Evolutionary conservation across 495 filamentous ascomycete genomes (phyloP), one percentile per base, ranked within the genome.

Genomic region (Penicillium riverlandense): DNA sequence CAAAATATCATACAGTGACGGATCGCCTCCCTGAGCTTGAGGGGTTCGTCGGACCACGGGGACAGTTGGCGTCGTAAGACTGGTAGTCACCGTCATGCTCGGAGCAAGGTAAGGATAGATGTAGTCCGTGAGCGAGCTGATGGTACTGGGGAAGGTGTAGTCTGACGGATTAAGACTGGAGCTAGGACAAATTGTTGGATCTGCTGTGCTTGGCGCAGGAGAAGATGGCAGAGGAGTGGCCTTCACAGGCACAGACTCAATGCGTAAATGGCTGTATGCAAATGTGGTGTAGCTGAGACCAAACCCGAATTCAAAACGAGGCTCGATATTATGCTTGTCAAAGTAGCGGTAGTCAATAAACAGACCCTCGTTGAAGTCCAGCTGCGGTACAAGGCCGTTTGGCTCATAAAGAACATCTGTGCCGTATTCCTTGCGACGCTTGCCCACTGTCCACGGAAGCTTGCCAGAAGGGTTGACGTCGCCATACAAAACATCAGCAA

Each of bases 371-470:
- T 61, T 58, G 52, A 84, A 87, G 44, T 79, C 65, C 27, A 68
- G 70, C 51, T 84, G 79, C 10, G 78, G 78, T 45, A 53, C 56
- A 34, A 48, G 63, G 35, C 53, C 62, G 35, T 66, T 62, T 32
- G 64, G 57, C n/a, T 55, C 41, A 6, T 22, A 22, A 6, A 22
- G 22, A n/a, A 66, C 61, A 11, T 30, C 48, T 7, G 67, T 62
- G n/a, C 68, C 68, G 54, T 83, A 88, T 48, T 88, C 82, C 7
- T 57, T 62, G 43, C 77, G 80, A 38, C 80, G 75, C 22, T 70
- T 66, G 5, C 80, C 81, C n/a, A 88, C 76, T 0, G 79, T 85
- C 49, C 87, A 90, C 0, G 85, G 84, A 7, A 89, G 69, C 37
- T 83, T 79, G 28, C 83, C 85, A 0, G 73, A 80, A 0, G 76